A percentile compares a stretch with the other conserved stretches of the same genome.
These are phyloP conservation scores for Collybiopsis confluens DNA, from an alignment of 768 basidiomycete species.

Conservation along the genomic window DNA sequence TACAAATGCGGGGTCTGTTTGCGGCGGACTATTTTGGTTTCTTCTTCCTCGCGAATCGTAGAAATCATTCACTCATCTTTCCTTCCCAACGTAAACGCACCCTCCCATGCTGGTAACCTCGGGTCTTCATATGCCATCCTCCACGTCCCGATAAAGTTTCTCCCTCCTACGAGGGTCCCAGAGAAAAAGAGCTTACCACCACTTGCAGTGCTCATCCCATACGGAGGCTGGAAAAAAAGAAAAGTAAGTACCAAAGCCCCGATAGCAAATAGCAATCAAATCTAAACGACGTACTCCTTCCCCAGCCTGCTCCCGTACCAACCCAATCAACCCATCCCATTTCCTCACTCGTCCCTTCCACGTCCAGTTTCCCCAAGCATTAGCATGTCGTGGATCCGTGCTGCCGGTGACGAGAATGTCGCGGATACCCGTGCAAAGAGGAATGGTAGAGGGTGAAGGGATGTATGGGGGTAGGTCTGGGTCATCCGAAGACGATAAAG, in stretches of 20 bases:
- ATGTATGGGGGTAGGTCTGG: constrained; percentile 1
- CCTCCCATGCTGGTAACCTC: not conserved
- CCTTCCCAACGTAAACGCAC: not conserved
- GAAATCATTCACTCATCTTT: not conserved
- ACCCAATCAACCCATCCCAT: constrained; percentile 31
- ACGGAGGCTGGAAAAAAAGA: no score
- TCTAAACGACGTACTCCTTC: constrained; percentile 16
- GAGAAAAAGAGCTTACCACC: constrained; percentile 49
- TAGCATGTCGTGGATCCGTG: constrained; percentile 35
- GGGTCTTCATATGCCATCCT: not conserved
- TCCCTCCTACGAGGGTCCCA: constrained; percentile 39
- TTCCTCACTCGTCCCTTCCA: constrained; percentile 32
- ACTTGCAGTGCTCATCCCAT: not conserved
- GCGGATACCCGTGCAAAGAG: constrained; percentile 34
- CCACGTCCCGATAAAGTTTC: not conserved
- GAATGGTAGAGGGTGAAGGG: not conserved
- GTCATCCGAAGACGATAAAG: not conserved
- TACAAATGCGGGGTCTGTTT: no score
- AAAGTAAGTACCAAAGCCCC: no score
- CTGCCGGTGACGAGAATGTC: constrained; percentile 47
- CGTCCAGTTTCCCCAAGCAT: constrained; percentile 30
- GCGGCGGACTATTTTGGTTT: no score
- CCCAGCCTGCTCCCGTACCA: not conserved
- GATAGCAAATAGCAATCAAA: no score
- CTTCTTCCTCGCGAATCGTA: no score